phyloP scores from a whole-genome alignment of 1,139 yeast species.

The Geotrichum restrictum region DNA sequence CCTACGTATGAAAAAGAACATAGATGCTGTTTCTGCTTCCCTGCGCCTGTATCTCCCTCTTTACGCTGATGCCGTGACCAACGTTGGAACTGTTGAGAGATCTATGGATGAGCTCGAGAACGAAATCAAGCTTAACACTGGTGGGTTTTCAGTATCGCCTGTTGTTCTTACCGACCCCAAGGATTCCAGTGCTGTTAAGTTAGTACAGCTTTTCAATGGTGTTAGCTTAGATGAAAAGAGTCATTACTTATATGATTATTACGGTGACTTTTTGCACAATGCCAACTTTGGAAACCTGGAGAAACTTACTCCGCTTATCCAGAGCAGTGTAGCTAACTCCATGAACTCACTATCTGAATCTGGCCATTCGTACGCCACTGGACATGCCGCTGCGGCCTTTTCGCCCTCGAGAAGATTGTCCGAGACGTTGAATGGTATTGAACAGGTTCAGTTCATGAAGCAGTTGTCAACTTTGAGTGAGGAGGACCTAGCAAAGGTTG shows the following conservation, averaged over 20 bases:
- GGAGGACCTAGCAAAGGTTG: constrained; percentile 48
- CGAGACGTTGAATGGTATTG: constrained; percentile 67
- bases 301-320: constrained; percentile 69
- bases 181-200: constrained; percentile 33
- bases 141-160: constrained; percentile 67
- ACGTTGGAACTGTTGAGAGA: constrained; percentile 70
- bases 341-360: constrained; percentile 74
- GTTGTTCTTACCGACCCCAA: constrained; percentile 44
- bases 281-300: constrained; percentile 69
- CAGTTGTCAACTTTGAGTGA: constrained; percentile 59
- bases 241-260: constrained; percentile 55
- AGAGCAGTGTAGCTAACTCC: constrained; percentile 72
- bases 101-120: constrained; percentile 81
- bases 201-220: constrained; percentile 57
- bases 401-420: constrained; percentile 57
- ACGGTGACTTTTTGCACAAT: constrained; percentile 62
- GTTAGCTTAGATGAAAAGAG: constrained; percentile 69
- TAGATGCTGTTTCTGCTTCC: constrained; percentile 50
- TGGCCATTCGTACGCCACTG: constrained; percentile 82
- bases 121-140: constrained; percentile 74
- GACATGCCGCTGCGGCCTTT: constrained; percentile 61
- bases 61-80: constrained; percentile 74
- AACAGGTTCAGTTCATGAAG: constrained; percentile 68
- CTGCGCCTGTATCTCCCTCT: constrained; percentile 69
- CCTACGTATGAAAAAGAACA: constrained; percentile 54